Percentiles rank a stretch among this genome's conserved stretches.
phyloP scores from a whole-genome alignment of 225 moss, liverwort and hornwort species.

The Pleurozium schreberi region DNA sequence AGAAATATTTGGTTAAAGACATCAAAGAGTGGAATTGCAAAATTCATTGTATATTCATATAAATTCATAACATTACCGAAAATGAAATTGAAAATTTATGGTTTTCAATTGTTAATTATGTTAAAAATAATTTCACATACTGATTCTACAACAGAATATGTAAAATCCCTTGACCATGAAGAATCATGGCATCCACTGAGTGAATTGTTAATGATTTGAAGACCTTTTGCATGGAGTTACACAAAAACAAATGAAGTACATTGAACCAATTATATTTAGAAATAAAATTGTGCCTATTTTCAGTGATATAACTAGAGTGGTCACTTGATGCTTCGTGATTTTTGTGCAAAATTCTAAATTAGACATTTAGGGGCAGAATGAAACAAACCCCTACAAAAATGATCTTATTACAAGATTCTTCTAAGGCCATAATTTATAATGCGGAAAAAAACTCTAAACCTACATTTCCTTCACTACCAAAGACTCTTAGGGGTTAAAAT shows the following conservation, averaged over 20 bases:
- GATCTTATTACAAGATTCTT: too few species aligned
- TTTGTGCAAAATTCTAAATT: too few species aligned
- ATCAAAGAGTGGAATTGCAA: not conserved
- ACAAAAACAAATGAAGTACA: not conserved
- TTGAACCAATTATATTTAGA: too few species aligned
- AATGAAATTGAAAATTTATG: not conserved
- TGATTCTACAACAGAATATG: not conserved
- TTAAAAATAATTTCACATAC: not conserved
- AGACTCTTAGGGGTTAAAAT: too few species aligned
- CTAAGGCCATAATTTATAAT: too few species aligned
- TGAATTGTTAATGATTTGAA: not conserved
- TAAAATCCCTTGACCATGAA: fast-evolving
- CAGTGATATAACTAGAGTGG: too few species aligned
- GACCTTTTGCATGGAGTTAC: not conserved
- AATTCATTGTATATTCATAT: not conserved
- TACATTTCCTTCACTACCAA: too few species aligned
- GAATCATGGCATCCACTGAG: not conserved
- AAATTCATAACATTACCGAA: not conserved
- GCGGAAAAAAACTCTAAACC: too few species aligned
- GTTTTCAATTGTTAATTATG: not conserved
- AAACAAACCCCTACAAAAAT: too few species aligned
- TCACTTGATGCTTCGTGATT: too few species aligned
- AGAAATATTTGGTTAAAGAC: not conserved
- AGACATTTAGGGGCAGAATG: too few species aligned
- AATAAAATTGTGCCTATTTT: too few species aligned